A percentile compares a stretch with the other conserved stretches of the same genome.
phyloP scores from a whole-genome alignment of 495 filamentous ascomycete genomes.

The Podospora comata region DNA sequence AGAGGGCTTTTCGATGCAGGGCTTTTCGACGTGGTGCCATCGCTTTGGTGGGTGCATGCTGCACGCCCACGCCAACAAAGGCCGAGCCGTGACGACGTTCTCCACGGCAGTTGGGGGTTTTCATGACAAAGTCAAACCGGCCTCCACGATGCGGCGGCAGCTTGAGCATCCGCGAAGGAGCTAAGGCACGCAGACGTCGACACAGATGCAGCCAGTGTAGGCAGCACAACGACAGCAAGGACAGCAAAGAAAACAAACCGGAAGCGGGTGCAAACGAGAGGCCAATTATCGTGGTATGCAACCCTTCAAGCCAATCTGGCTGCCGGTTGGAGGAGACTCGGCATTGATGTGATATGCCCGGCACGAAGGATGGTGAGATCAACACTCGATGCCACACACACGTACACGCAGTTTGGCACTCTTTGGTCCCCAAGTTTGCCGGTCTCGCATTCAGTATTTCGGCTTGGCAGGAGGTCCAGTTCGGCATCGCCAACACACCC shows the following conservation, averaged over 20 bases:
- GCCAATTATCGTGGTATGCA: neutral
- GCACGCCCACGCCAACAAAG: slow-evolving; percentile 25
- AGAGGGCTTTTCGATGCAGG: slow-evolving; percentile 20
- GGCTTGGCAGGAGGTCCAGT: neutral
- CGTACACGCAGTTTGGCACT: neutral
- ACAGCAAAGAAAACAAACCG: slow-evolving; percentile 19
- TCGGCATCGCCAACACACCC: neutral
- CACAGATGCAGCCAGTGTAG: neutral
- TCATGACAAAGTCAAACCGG: slow-evolving; percentile 23
- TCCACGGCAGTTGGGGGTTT: slow-evolving; percentile 29
- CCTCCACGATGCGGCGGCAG: slow-evolving; percentile 9
- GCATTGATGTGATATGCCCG: slow-evolving; percentile 7
- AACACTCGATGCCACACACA: neutral
- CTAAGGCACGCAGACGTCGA: slow-evolving; percentile 8
- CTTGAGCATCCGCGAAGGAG: neutral
- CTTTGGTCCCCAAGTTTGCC: neutral
- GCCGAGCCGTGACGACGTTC: slow-evolving; percentile 5
- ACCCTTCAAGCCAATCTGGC: neutral
- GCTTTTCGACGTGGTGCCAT: slow-evolving; percentile 22
- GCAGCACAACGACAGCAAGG: slow-evolving; percentile 2
- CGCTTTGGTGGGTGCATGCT: slow-evolving; percentile 27
- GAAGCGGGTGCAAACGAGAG: slow-evolving; percentile 14
- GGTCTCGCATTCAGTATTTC: neutral
- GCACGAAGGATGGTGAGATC: neutral
- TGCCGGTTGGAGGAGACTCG: neutral